These are phyloP conservation scores for Candida montana DNA, from an alignment of 805 yeast species.

Conservation along the genomic window DNA sequence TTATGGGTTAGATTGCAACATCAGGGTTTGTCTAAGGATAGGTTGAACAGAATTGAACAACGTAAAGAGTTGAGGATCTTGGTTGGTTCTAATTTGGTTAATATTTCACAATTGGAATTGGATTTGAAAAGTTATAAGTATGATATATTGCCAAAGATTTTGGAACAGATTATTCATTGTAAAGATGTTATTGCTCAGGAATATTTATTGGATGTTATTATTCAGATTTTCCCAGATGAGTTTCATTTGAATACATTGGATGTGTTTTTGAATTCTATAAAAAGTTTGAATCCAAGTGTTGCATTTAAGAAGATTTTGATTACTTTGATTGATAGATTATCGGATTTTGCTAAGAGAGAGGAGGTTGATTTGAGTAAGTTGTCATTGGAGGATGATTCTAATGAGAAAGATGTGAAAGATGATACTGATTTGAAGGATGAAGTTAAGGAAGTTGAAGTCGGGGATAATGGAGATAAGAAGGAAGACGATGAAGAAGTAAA, in stretches of 20 bases:
- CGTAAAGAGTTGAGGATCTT: constrained; percentile 85
- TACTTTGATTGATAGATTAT: constrained; percentile 67
- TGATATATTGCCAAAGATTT: constrained; percentile 66
- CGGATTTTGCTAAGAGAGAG: constrained; percentile 45
- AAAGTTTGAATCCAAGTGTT: constrained; percentile 66
- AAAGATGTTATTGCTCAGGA: constrained; percentile 89
- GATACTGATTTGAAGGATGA: too few relatives aligned
- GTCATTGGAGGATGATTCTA: constrained; percentile 18
- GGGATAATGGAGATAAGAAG: constrained; percentile 6
- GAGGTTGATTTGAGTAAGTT: constrained; percentile 20
- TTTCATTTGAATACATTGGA: constrained; percentile 77
- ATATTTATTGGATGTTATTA: constrained; percentile 82
- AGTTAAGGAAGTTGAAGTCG: constrained; percentile 7
- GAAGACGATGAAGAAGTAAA: constrained; percentile 8
- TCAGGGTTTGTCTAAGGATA: constrained; percentile 86
- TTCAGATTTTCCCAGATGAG: constrained; percentile 92
- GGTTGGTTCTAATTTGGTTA: constrained; percentile 88
- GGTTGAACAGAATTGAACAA: constrained; percentile 67
- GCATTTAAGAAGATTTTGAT: constrained; percentile 59
- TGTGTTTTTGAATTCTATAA: constrained; percentile 56
- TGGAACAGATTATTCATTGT: constrained; percentile 91
- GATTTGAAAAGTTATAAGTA: constrained; percentile 42
- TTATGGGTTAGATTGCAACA: constrained; percentile 96
- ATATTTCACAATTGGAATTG: constrained; percentile 59
- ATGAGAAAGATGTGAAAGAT: too few relatives aligned